Evolutionary conservation across 2,329 filamentous ascomycete species (phyloP), one percentile per base, ranked within the genome.

Genomic region (Diplodia sapinea): DNA sequence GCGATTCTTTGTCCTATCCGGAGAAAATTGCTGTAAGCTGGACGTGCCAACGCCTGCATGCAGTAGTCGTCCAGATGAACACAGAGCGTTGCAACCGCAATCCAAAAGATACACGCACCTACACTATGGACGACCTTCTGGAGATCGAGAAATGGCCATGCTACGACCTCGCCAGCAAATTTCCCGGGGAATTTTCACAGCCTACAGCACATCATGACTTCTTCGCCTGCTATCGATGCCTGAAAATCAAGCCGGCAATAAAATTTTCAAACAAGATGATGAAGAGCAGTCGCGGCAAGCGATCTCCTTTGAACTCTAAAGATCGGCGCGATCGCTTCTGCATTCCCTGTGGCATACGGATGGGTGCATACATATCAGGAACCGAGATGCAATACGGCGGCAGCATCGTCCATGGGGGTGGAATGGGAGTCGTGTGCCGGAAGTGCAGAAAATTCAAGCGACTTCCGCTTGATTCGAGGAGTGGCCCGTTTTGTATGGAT

Each of bases 91-190:
- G n/a, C 8, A 26, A 26, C n/a, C 47, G 17, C n/a, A n/a, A 50
- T 23, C 9, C n/a, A 17, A 51, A 51, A 8, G 49, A 4, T 26
- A 51, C n/a, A 51, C 49, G 20, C 49, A 51, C 7, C 9, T 33
- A 55, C 26, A 55, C 52, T 31, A 17, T 55, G 52, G 52, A 55
- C 4, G 52, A 55, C 15, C 26, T 55, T 9, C 52, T 55, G 26
- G 26, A 55, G 36, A 55, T 55, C 52, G 52, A 55, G 31, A 55
- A 12, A 4, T 55, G 52, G 52, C 52, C 52, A 12, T 55, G 52
- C 52, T 31, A 55, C n/a, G 52, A 55, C 52, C 15, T 31, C 31
- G 52, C 52, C 52, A 26, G 20, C 9, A 31, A 17, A 17, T 15
- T 7, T n/a, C 20, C 52, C 1, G 26, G 33, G 17, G 20, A 2